A percentile compares a stretch with the other conserved stretches of the same genome.
Evolutionary conservation across 768 basidiomycete species (phyloP).

Genomic region (Chalciporus sphaerocephalus): DNA sequence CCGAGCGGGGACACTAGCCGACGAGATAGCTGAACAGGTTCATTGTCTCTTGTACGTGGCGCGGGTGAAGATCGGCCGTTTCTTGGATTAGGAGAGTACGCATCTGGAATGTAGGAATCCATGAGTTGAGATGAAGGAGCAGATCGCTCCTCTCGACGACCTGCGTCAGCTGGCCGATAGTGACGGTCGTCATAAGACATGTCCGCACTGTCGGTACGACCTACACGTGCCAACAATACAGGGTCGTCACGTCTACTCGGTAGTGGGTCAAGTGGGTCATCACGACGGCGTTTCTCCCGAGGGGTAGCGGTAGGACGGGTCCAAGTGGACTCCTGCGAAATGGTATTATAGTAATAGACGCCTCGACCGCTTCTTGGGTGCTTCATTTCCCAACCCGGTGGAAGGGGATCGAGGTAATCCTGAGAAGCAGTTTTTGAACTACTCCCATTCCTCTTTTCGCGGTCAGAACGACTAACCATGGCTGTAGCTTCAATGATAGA

Average conservation of each 20-base stretch:
- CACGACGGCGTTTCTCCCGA: constrained; percentile 25
- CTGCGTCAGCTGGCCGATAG: constrained; percentile 49
- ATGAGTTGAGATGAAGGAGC: constrained; percentile 16
- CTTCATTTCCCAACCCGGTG: constrained; percentile 60
- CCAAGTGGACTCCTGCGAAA: constrained; percentile 59
- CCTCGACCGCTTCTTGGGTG: constrained; percentile 45
- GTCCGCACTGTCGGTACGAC: constrained; percentile 25
- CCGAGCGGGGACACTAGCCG: constrained; percentile 23
- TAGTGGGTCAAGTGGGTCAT: constrained; percentile 26
- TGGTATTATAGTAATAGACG: constrained; percentile 55
- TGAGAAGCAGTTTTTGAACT: constrained; percentile 18
- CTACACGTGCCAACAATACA: constrained; percentile 22
- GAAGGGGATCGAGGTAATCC: constrained; percentile 38
- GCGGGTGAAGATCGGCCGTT: constrained; percentile 19
- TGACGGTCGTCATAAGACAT: constrained; percentile 61
- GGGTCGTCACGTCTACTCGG: constrained; percentile 22
- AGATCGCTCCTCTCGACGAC: constrained; percentile 28
- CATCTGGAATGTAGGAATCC: constrained; percentile 29
- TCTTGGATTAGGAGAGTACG: constrained; percentile 23
- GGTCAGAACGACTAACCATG: constrained; percentile 47
- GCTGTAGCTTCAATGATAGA: constrained; percentile 58
- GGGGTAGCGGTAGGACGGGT: constrained; percentile 39
- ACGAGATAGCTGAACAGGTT: constrained; percentile 19
- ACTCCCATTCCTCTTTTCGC: constrained; percentile 42
- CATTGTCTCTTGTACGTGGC: constrained; percentile 24